A percentile compares a stretch with the other conserved stretches of the same genome.
These are phyloP conservation scores for Epichloe uncinata DNA, from an alignment of 2,329 filamentous ascomycete genomes.

Conservation along the genomic window DNA sequence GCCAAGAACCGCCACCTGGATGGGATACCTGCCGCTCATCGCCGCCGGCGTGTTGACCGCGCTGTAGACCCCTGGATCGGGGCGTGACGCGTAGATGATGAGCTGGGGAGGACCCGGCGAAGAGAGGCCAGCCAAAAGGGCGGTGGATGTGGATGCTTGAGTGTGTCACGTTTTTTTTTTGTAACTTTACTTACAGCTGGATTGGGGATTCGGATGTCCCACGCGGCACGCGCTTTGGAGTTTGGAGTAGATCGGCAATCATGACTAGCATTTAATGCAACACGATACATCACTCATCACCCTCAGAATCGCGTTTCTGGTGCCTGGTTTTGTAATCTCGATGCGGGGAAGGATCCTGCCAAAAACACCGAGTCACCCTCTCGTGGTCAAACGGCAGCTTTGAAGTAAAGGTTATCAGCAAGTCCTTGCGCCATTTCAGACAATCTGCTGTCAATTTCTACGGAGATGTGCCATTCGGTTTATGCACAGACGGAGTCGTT, in stretches of 20 bases:
- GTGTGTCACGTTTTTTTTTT: not conserved
- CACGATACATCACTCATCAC: not conserved
- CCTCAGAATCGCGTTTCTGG: not conserved
- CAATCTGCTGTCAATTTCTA: not conserved
- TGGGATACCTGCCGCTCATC: conserved; percentile 30
- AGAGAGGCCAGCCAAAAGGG: not conserved
- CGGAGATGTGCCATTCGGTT: not conserved
- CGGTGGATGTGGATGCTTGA: not conserved
- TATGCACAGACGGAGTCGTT: not conserved
- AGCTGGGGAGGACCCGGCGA: not conserved
- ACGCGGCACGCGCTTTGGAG: not conserved
- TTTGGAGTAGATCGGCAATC: not conserved
- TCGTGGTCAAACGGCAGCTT: not conserved
- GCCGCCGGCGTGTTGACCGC: conserved; percentile 25
- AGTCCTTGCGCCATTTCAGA: not conserved
- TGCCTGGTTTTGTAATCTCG: not conserved
- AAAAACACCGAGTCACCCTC: no score
- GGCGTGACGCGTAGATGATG: conserved; percentile 3
- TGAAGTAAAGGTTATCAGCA: not conserved
- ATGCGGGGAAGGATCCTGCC: no score
- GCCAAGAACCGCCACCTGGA: conserved; percentile 13
- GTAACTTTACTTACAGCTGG: not conserved
- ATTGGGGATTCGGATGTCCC: not conserved
- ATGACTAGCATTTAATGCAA: not conserved
- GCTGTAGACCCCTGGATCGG: conserved; percentile 15